Base-by-base conservation (phyloP, 202 grass and related monocot species). In the Cymbopogon flexuosus region DNA sequence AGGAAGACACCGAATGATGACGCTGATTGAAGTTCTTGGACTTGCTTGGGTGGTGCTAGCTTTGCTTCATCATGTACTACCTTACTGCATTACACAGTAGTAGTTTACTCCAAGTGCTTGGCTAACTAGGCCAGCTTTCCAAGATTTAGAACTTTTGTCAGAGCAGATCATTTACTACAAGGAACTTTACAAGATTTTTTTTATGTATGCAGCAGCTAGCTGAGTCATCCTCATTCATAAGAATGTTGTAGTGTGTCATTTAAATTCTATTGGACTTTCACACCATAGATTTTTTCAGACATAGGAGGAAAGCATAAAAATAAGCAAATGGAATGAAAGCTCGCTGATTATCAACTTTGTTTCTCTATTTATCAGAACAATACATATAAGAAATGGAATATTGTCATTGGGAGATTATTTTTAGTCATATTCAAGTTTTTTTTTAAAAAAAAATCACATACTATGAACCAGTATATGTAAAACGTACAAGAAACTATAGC, bases 1-100 rank as follows among this genome's bases (percentile, higher is more conserved):
- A 64, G 14, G 23, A 75, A 42, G 5, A 56, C 13, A 10, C 7
- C 0, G 29, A 14, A 42, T 36, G 56, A 76, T 45, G 57, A 68
- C 29, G n/a, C 47, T 84, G 72, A 88, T 58, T 84, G 56, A 71
- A 52, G 70, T 84, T 84, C 56, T 70, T 88, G 81, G 76, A 81
- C 86, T 67, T 39, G 64, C 64, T 70, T 80, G 56, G 76, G 10
- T 33, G 41, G 10, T 41, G 41, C 56, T 56, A 70, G 40, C 78
- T 51, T 82, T 81, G 37, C 40, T 67, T 61, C 68, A 31, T 51
- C 3, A 7, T 46, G 27, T 57, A 41, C 39, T 34, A 83, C 34
- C 19, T 18, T 39, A 67, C 70, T 66, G 33, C 19, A 36, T 5
- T 29, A 60, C 27, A 27, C 27, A 27, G 27, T 33, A 33, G 4